Evolutionary conservation across 2,329 filamentous ascomycete species (phyloP).

Genomic region (Paecilomyces niveus): DNA sequence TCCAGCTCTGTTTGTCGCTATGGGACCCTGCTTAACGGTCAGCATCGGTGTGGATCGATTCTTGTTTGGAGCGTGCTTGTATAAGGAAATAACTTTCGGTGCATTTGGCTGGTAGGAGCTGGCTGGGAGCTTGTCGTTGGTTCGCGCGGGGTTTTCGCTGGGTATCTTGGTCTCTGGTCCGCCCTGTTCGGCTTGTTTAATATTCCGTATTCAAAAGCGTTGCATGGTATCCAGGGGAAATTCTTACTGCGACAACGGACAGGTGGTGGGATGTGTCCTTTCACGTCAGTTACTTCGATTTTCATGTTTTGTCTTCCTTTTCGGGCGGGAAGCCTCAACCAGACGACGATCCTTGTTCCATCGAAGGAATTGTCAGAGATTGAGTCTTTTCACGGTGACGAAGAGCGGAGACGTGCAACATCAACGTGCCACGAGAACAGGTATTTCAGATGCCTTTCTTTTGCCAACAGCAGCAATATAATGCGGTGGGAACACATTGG

Average conservation of each 20-base stretch:
- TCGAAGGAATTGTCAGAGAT: background rate
- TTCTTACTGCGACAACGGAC: background rate
- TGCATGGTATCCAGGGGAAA: background rate
- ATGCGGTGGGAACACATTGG: slow-evolving; percentile 29
- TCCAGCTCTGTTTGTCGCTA: slow-evolving; percentile 27
- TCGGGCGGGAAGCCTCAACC: background rate
- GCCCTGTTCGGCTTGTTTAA: background rate
- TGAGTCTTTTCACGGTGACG: background rate
- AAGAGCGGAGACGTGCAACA: slow-evolving; percentile 14
- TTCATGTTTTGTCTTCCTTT: background rate
- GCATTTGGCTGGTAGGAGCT: slow-evolving; percentile 38
- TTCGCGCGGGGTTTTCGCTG: slow-evolving; percentile 24
- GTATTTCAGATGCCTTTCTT: slow-evolving; percentile 14
- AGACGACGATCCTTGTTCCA: background rate
- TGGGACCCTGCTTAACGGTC: slow-evolving; percentile 28
- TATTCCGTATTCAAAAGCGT: background rate
- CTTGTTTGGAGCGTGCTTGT: slow-evolving; percentile 35
- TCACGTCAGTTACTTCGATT: background rate
- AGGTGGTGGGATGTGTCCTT: background rate
- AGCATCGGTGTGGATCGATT: slow-evolving; percentile 31
- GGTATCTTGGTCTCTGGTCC: slow-evolving; percentile 3
- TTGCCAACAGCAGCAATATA: slow-evolving; percentile 19
- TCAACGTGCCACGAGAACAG: slow-evolving; percentile 8
- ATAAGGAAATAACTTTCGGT: slow-evolving; percentile 38
- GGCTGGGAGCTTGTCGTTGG: slow-evolving; percentile 35